These are phyloP conservation scores for Eucalyptus curtisii DNA, from an alignment of 345 rosid species.

Conservation along the genomic window DNA sequence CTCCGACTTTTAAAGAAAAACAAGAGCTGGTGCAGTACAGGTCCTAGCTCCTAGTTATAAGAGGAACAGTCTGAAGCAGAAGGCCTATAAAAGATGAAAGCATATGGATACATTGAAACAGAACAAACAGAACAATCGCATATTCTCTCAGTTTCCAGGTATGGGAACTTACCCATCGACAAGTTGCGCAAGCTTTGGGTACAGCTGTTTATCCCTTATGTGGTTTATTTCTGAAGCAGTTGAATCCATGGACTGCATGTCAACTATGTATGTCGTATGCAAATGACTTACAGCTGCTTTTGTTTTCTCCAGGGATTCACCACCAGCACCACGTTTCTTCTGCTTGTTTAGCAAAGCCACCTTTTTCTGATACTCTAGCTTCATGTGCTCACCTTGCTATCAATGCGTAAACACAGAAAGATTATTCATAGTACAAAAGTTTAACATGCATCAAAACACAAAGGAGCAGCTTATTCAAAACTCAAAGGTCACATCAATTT, in stretches of 20 bases:
- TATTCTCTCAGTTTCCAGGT: background rate
- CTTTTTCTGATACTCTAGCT: constrained; percentile 87
- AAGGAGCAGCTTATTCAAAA: background rate
- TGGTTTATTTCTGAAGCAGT: constrained; percentile 84
- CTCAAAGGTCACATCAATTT: background rate
- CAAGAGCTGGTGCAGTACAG: background rate
- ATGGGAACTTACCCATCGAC: constrained; percentile 57
- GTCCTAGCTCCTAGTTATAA: background rate
- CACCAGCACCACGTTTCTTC: constrained; percentile 65
- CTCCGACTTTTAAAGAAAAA: background rate
- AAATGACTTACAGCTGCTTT: constrained; percentile 91
- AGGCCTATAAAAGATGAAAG: background rate
- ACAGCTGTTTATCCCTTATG: constrained; percentile 78
- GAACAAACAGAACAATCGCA: background rate
- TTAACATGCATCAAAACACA: background rate
- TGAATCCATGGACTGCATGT: constrained; percentile 98
- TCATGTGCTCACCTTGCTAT: constrained; percentile 95
- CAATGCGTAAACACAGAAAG: background rate
- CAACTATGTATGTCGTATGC: constrained; percentile 88
- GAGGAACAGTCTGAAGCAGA: background rate
- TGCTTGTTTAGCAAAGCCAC: constrained; percentile 58
- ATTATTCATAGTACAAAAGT: background rate
- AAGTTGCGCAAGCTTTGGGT: constrained; percentile 65
- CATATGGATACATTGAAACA: background rate
- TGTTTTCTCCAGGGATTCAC: constrained; percentile 84